Evolutionary conservation across 2,329 filamentous ascomycete genomes (phyloP), one percentile per base, ranked within the genome.

Genomic region (Aphanocladium album): DNA sequence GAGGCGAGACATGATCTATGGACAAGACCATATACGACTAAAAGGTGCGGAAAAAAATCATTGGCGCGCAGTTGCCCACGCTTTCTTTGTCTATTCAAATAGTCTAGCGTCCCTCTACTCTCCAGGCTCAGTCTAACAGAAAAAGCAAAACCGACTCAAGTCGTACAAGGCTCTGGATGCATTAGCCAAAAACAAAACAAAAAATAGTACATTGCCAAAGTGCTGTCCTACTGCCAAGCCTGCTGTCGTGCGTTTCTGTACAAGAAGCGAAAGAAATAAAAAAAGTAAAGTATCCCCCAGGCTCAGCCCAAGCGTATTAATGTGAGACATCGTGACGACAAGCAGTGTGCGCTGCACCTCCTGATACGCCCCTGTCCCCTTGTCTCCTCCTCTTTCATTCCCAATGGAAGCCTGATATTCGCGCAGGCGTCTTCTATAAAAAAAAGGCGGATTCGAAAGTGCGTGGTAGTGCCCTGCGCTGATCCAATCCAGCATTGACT

Each of bases 281-380:
- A 12, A 30, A 50, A 58, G 41, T 9, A 19, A n/a, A 11, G 47
- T 19, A 45, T 52, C 12, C 25, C 30, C 9, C n/a, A 49, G 46
- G 37, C 37, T 37, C 56, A 33, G 56, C 56, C 46, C n/a, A 45
- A 27, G 43, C 17, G n/a, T 58, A 52, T 45, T 51, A 41, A 21
- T 30, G 21, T 57, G 56, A 58, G 47, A 58, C 56, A 58, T 2
- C 11, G 56, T 58, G 27, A 51, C 37, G 37, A 39, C 46, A 50
- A 30, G 45, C 39, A 58, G 46, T 5, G 30, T 43, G 56, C 46
- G 35, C 56, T 30, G 46, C 56, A 51, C 35, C 37, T 43, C n/a
- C n/a, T 53, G 23, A n/a, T 19, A 2, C 21, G 30, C 25, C 35
- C 25, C 11, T 35, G 56, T 33, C 37, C 23, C n/a, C 17, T 27